A percentile compares a stretch with the other conserved stretches of the same genome.
These are phyloP conservation scores for Candida sanyaensis DNA, from an alignment of 1,139 yeast species.

Conservation along the genomic window DNA sequence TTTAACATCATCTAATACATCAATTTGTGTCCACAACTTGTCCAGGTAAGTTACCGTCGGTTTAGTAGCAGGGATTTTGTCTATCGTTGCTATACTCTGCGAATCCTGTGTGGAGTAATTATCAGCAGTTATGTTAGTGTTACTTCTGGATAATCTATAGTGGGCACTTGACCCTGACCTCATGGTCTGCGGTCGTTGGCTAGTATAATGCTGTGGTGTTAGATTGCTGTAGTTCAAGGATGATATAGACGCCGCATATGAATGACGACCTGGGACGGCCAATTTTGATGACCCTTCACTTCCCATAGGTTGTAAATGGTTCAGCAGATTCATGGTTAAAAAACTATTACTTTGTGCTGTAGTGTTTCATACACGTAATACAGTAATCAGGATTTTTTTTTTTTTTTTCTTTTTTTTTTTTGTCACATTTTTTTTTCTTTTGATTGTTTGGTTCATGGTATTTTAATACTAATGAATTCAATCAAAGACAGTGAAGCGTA, in stretches of 20 bases:
- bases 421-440: background rate
- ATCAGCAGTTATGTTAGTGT: slow-evolving; percentile 24
- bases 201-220: slow-evolving; percentile 8
- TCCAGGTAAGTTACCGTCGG: slow-evolving; percentile 67
- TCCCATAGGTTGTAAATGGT: slow-evolving; percentile 6
- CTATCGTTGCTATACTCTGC: slow-evolving; percentile 39
- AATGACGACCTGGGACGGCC: slow-evolving; percentile 14
- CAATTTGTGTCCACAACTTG: slow-evolving; percentile 84
- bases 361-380: no score
- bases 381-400: background rate
- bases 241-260: slow-evolving; percentile 15
- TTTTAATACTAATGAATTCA: background rate
- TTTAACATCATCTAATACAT: slow-evolving; percentile 79
- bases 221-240: slow-evolving; percentile 9
- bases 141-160: slow-evolving; percentile 27
- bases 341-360: no score
- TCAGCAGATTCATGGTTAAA: background rate
- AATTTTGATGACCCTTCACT: slow-evolving; percentile 8
- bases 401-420: background rate
- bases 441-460: background rate
- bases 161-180: slow-evolving; percentile 18
- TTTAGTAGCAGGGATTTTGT: slow-evolving; percentile 46
- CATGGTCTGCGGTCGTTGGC: slow-evolving; percentile 3
- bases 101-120: slow-evolving; percentile 19
- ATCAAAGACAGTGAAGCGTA: background rate